phyloP scores from a whole-genome alignment of 2,329 filamentous ascomycete species.

The Penicillium expansum region DNA sequence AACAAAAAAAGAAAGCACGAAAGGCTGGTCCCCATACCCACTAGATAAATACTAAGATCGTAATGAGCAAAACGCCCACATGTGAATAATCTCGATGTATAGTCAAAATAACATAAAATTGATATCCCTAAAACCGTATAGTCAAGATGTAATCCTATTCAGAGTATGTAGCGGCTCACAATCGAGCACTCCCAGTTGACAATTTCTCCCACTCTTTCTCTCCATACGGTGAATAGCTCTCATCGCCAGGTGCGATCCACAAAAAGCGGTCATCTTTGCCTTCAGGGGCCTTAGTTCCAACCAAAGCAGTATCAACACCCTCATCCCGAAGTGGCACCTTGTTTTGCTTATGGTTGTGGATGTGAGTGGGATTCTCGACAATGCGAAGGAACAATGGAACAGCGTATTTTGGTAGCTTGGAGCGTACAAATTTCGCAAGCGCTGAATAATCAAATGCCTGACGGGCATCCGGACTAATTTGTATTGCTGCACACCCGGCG shows the following conservation, averaged over 20 bases:
- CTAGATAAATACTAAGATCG: no score
- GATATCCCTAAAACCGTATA: no score
- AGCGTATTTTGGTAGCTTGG: slow-evolving; percentile 67
- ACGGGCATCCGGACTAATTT: slow-evolving; percentile 52
- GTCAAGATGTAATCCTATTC: no score
- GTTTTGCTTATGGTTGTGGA: slow-evolving; percentile 75
- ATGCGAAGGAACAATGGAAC: slow-evolving; percentile 71
- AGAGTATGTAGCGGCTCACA: slow-evolving; percentile 32
- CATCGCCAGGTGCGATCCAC: slow-evolving; percentile 50
- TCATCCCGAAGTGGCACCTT: slow-evolving; percentile 68
- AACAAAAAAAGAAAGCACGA: no score
- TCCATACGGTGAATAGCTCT: slow-evolving; percentile 59
- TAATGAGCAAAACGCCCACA: no score
- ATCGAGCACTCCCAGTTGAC: slow-evolving; percentile 43
- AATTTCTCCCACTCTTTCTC: slow-evolving; percentile 58
- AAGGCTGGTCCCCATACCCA: no score
- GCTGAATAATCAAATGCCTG: slow-evolving; percentile 58
- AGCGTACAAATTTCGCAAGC: slow-evolving; percentile 58
- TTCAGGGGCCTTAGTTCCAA: slow-evolving; percentile 46
- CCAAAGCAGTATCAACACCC: slow-evolving; percentile 58
- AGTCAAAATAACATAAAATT: no score
- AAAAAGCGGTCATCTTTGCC: slow-evolving; percentile 48
- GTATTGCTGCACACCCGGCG: slow-evolving; percentile 60
- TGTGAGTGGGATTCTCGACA: slow-evolving; percentile 46
- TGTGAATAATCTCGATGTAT: no score